These are phyloP conservation scores for Coelastrella sp. DNA, from an alignment of 139 green algal genomes.

Conservation along the genomic window DNA sequence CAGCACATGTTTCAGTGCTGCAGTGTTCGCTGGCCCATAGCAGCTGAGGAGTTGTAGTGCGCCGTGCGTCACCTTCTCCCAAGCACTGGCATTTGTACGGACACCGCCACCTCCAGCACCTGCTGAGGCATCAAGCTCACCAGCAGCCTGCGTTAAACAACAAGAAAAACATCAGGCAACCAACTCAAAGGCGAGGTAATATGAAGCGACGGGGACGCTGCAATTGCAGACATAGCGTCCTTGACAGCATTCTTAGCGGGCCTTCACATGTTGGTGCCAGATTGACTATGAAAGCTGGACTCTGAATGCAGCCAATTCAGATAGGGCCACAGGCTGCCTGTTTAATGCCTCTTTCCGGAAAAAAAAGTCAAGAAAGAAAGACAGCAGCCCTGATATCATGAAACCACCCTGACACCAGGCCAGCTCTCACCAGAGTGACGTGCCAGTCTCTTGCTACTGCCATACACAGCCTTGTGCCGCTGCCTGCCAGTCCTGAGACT, in stretches of 20 bases:
- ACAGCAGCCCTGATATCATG: too few relatives aligned
- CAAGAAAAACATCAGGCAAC: not conserved
- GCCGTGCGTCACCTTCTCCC: constrained; percentile 7
- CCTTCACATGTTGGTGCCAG: too few relatives aligned
- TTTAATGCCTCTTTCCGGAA: too few relatives aligned
- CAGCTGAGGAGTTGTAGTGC: constrained; percentile 13
- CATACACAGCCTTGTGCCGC: constrained; percentile 5
- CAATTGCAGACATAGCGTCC: too few relatives aligned
- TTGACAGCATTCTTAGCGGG: too few relatives aligned
- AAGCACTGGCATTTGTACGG: not conserved
- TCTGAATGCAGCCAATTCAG: too few relatives aligned
- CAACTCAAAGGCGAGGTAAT: not conserved
- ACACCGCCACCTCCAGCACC: not conserved
- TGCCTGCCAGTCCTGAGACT: constrained; percentile 21
- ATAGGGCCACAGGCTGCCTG: too few relatives aligned
- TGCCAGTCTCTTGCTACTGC: constrained; percentile 17
- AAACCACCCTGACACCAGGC: too few relatives aligned
- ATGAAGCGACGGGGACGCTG: too few relatives aligned
- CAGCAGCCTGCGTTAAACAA: not conserved
- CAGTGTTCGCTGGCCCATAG: not conserved
- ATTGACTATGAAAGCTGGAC: too few relatives aligned
- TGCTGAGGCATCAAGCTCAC: constrained; percentile 25
- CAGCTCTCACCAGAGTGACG: not conserved
- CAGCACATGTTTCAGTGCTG: not conserved
- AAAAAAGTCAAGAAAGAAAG: too few relatives aligned